Evolutionary conservation across 768 basidiomycete genomes (phyloP).

Genomic region (Rossbeevera mucosa): DNA sequence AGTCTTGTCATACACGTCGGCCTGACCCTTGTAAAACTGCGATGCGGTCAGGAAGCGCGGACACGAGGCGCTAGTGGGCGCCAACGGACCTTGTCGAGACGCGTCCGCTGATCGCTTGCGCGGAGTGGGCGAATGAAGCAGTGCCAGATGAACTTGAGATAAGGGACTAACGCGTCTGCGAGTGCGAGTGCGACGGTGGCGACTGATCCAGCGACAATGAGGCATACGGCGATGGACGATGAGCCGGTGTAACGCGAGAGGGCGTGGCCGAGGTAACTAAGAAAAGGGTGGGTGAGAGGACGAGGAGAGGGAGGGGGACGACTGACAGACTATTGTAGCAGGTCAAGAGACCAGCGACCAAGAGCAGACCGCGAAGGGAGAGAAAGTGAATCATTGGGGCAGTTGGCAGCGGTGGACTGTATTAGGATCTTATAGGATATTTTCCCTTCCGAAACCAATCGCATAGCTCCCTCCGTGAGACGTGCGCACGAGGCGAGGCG

Average conservation of each 20-base stretch:
- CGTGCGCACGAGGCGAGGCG: constrained; percentile 5
- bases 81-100: constrained; percentile 39
- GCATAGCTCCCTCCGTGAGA: not conserved
- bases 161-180: constrained; percentile 31
- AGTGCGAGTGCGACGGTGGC: constrained; percentile 20
- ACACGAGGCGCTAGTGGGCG: not conserved
- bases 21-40: constrained; percentile 65
- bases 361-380: constrained; percentile 18
- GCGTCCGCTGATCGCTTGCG: constrained; percentile 37
- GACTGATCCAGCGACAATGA: constrained; percentile 25
- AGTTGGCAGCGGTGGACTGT: not conserved
- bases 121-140: constrained; percentile 45
- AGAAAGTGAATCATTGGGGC: constrained; percentile 1
- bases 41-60: not conserved
- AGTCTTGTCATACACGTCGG: constrained; percentile 68
- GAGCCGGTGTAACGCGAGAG: constrained; percentile 30
- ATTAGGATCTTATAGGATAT: constrained; percentile 6
- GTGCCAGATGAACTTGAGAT: constrained; percentile 47
- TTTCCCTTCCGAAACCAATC: constrained; percentile 4
- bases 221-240: constrained; percentile 23
- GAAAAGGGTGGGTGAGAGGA: not conserved
- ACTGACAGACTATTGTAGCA: constrained; percentile 21
- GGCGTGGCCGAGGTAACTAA: constrained; percentile 13
- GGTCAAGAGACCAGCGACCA: constrained; percentile 16
- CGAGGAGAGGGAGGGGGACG: fast-evolving